Evolutionary conservation across 208 protist genomes (phyloP).

Genomic region (Leishmania tropica): DNA sequence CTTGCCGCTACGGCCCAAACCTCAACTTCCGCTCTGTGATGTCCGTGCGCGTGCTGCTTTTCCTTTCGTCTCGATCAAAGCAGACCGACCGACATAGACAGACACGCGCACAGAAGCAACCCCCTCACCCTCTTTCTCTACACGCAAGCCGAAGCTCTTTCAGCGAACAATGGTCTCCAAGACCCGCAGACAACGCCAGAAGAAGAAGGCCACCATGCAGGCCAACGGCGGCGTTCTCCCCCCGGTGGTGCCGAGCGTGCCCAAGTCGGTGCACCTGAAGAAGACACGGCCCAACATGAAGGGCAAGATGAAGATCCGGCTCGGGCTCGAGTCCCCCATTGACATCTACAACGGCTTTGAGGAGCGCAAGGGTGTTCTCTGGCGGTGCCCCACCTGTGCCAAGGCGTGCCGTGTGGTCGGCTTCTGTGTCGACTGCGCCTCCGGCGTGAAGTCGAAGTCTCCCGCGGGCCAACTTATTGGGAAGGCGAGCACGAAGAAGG

Average conservation of each 20-base stretch:
- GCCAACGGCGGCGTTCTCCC: conserved; percentile 72
- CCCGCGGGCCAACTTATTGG: conserved; percentile 67
- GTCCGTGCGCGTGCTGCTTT: too few relatives aligned
- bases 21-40: too few relatives aligned
- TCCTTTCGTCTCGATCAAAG: background rate
- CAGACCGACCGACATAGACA: background rate
- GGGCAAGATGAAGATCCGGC: conserved; percentile 89
- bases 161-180: conserved; percentile 83
- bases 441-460: conserved; percentile 60
- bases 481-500: conserved; percentile 47
- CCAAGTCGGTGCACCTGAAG: conserved; percentile 88
- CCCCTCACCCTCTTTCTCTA: background rate
- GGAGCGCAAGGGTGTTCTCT: conserved; percentile 81
- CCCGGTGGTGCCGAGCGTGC: conserved; percentile 57
- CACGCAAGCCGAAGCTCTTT: background rate
- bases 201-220: conserved; percentile 66
- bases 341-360: conserved; percentile 91
- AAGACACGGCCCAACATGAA: conserved; percentile 91
- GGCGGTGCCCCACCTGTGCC: conserved; percentile 73
- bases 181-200: conserved; percentile 84
- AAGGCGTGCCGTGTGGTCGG: conserved; percentile 79
- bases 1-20: background rate
- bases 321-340: conserved; percentile 79
- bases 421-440: conserved; percentile 86
- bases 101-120: background rate